phyloP scores from a whole-genome alignment of 2,329 filamentous ascomycete genomes.

The Coniochaeta sp. region DNA sequence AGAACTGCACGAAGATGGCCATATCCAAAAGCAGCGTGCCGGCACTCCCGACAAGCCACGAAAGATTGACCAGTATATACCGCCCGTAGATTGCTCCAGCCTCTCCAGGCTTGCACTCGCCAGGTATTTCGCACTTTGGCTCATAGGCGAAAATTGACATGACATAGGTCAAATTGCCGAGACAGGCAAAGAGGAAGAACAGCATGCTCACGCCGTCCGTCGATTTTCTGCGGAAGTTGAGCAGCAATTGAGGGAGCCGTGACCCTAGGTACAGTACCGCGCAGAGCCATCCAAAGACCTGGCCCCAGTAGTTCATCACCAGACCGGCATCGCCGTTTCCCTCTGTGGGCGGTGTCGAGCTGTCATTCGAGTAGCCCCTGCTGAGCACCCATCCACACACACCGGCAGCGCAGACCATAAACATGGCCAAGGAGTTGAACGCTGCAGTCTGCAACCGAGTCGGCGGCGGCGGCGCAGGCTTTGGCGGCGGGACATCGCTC shows the following conservation, averaged over 20 bases:
- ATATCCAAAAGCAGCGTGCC: slow-evolving; percentile 82
- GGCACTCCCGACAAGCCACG: slow-evolving; percentile 83
- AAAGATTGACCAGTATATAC: slow-evolving; percentile 85
- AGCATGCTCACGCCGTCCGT: slow-evolving; percentile 90
- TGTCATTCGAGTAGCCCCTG: slow-evolving; percentile 32
- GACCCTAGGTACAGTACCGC: slow-evolving; percentile 83
- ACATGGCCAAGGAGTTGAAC: slow-evolving; percentile 68
- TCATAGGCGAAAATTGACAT: slow-evolving; percentile 87
- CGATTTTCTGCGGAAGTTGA: slow-evolving; percentile 88
- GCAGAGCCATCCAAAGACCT: slow-evolving; percentile 91
- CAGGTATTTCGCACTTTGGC: slow-evolving; percentile 50
- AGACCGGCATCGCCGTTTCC: slow-evolving; percentile 40
- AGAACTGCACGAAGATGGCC: slow-evolving; percentile 86
- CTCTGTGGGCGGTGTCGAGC: slow-evolving; percentile 21
- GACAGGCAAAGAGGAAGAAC: slow-evolving; percentile 94
- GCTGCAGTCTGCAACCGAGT: slow-evolving; percentile 50
- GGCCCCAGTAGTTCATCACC: slow-evolving; percentile 68
- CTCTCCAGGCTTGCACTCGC: slow-evolving; percentile 58
- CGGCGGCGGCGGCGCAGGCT: slow-evolving; percentile 27
- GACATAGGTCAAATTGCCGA: slow-evolving; percentile 92
- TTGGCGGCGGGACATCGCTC: slow-evolving; percentile 32
- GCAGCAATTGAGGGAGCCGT: slow-evolving; percentile 78
- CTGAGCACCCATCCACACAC: slow-evolving; percentile 80
- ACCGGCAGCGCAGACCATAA: slow-evolving; percentile 79
- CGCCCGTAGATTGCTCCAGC: slow-evolving; percentile 58